Percentiles rank a stretch among this genome's conserved stretches.
phyloP scores from a whole-genome alignment of 2,329 filamentous ascomycete genomes.

The Westerdykella sp. region DNA sequence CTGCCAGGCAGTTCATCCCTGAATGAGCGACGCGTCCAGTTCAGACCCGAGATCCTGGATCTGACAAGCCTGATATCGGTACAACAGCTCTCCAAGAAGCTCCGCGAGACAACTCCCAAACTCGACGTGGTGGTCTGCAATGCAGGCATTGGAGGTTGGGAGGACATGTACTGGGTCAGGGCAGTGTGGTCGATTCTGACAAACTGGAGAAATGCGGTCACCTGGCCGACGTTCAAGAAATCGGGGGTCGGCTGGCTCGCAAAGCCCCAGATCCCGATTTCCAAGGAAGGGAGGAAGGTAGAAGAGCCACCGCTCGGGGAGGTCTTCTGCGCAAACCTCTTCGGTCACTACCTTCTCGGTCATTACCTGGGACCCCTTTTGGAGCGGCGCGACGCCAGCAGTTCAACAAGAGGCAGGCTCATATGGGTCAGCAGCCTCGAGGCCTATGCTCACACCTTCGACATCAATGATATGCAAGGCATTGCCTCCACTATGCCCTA shows the following conservation, averaged over 20 bases:
- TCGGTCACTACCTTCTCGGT: slow-evolving; percentile 86
- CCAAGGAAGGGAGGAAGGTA: slow-evolving; percentile 12
- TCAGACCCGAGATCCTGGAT: slow-evolving; percentile 54
- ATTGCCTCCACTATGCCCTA: slow-evolving; percentile 61
- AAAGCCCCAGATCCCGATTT: slow-evolving; percentile 45
- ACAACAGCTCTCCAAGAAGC: slow-evolving; percentile 46
- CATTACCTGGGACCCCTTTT: slow-evolving; percentile 76
- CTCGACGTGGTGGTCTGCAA: slow-evolving; percentile 79
- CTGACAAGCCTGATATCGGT: slow-evolving; percentile 51
- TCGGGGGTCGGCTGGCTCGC: slow-evolving; percentile 51
- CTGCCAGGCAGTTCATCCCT: slow-evolving; percentile 38
- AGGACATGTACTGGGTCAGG: slow-evolving; percentile 62
- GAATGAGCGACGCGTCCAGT: slow-evolving; percentile 41
- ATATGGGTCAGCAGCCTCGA: slow-evolving; percentile 87
- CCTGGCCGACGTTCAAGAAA: slow-evolving; percentile 73
- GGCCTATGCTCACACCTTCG: slow-evolving; percentile 52
- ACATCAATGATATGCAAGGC: slow-evolving; percentile 69
- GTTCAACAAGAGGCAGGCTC: slow-evolving; percentile 54
- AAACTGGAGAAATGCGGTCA: slow-evolving; percentile 61
- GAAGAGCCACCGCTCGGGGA: slow-evolving; percentile 62
- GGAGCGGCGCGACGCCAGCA: slow-evolving; percentile 39
- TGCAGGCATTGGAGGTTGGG: slow-evolving; percentile 83
- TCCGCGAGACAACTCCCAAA: slow-evolving; percentile 56
- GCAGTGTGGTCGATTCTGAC: slow-evolving; percentile 54
- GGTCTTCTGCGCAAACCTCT: slow-evolving; percentile 87